These are phyloP conservation scores for Vitellaria paradoxa DNA, from an alignment of 179 eudicot genomes.

Conservation along the genomic window DNA sequence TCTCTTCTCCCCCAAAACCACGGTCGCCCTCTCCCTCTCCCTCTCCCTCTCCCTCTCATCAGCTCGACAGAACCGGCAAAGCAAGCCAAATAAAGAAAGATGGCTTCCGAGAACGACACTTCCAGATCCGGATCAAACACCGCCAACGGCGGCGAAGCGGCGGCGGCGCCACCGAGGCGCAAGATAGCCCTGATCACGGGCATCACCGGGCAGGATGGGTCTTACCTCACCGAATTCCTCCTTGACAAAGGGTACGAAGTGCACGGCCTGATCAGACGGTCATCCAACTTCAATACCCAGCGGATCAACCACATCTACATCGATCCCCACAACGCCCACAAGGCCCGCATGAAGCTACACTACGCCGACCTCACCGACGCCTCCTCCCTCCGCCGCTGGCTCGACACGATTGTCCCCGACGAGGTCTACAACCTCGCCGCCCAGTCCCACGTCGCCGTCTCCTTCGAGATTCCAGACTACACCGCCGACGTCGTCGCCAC, in stretches of 20 bases:
- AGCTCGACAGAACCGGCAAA: neutral
- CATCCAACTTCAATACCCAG: conserved; percentile 96
- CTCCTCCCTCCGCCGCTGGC: conserved; percentile 83
- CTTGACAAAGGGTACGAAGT: conserved; percentile 67
- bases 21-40: neutral
- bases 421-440: conserved; percentile 97
- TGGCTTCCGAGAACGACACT: conserved; percentile 24
- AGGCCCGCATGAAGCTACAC: conserved; percentile 90
- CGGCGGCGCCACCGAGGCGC: conserved; percentile 8
- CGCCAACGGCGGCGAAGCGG: conserved; percentile 16
- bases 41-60: neutral
- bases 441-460: conserved; percentile 92
- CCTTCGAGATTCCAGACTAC: conserved; percentile 96
- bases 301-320: conserved; percentile 95
- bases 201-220: conserved; percentile 95
- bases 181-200: conserved; percentile 86
- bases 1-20: too few relatives aligned
- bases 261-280: conserved; percentile 86
- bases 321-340: conserved; percentile 83
- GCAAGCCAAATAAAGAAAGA: neutral
- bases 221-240: conserved; percentile 94
- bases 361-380: conserved; percentile 96
- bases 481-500: conserved; percentile 99
- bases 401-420: conserved; percentile 72
- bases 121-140: conserved; percentile 26